A percentile compares a stretch with the other conserved stretches of the same genome.
phyloP scores from a whole-genome alignment of 257 asterid species.

The Solanum sejunctum region DNA sequence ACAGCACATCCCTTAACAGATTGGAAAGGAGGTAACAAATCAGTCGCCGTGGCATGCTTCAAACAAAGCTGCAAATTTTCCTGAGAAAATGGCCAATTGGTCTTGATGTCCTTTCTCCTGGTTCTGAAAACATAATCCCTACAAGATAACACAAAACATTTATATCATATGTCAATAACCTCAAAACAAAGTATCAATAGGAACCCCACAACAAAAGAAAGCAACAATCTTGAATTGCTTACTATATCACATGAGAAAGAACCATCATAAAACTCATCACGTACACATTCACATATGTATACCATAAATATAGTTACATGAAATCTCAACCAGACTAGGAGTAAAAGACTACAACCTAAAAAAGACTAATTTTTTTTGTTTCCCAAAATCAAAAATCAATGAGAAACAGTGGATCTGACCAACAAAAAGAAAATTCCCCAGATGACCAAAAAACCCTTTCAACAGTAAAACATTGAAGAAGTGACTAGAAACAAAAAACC shows the following conservation, averaged over 20 bases:
- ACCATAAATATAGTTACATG: slow-evolving; percentile 19
- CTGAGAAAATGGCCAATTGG: slow-evolving; percentile 84
- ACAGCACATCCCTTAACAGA: slow-evolving; percentile 29
- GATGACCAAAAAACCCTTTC: not conserved
- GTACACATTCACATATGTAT: not conserved
- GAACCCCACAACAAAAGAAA: not conserved
- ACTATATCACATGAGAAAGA: not conserved
- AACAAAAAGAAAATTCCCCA: slow-evolving; percentile 4
- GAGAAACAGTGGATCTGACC: slow-evolving; percentile 25
- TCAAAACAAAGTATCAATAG: not conserved
- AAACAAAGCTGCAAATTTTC: slow-evolving; percentile 66
- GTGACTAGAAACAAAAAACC: not conserved
- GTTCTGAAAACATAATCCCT: slow-evolving; percentile 72
- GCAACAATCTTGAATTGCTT: not conserved
- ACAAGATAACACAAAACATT: slow-evolving; percentile 12
- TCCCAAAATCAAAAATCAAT: slow-evolving; percentile 2
- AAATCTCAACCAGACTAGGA: slow-evolving; percentile 30
- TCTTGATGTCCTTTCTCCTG: slow-evolving; percentile 58
- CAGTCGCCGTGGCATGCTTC: slow-evolving; percentile 52
- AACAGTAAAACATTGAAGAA: slow-evolving; percentile 6
- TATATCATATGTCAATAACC: slow-evolving; percentile 7
- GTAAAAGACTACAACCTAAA: not conserved
- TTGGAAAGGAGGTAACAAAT: slow-evolving; percentile 79
- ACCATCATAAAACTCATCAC: not conserved
- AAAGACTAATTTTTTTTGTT: not conserved